Percentiles rank a stretch among this genome's conserved stretches.
phyloP scores from a whole-genome alignment of 2,329 filamentous ascomycete genomes.

The Didymella keratinophila region DNA sequence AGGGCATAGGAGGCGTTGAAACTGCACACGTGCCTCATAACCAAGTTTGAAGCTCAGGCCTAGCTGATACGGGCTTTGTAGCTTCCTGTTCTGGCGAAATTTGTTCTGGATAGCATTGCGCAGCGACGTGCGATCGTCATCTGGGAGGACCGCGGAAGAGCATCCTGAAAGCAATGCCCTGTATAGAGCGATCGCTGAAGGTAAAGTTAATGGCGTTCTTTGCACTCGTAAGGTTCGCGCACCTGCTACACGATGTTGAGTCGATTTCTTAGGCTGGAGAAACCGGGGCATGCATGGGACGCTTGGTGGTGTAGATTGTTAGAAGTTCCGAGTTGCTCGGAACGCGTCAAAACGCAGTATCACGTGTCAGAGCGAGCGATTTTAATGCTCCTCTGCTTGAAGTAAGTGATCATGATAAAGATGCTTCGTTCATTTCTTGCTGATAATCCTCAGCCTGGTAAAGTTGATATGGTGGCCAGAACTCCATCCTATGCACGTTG shows the following conservation, averaged over 20 bases:
- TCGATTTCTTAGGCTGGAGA: slow-evolving; percentile 55
- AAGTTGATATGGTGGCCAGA: slow-evolving; percentile 27
- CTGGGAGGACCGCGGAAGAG: slow-evolving; percentile 61
- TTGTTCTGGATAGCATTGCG: slow-evolving; percentile 66
- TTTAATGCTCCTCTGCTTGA: neutral
- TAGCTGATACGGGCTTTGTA: slow-evolving; percentile 67
- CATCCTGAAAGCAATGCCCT: slow-evolving; percentile 71
- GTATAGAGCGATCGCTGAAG: slow-evolving; percentile 72
- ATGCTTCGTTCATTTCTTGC: slow-evolving; percentile 25
- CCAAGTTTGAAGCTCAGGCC: slow-evolving; percentile 70
- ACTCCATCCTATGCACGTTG: slow-evolving; percentile 45
- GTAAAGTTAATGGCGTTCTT: slow-evolving; percentile 4
- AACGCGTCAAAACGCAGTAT: slow-evolving; percentile 27
- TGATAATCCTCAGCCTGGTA: slow-evolving; percentile 11
- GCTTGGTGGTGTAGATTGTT: slow-evolving; percentile 21
- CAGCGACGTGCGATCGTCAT: slow-evolving; percentile 61
- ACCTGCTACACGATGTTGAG: slow-evolving; percentile 63
- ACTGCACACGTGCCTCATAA: slow-evolving; percentile 63
- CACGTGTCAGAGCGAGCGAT: slow-evolving; percentile 21
- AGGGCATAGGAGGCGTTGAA: neutral
- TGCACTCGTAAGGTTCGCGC: slow-evolving; percentile 16
- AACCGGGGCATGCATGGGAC: slow-evolving; percentile 56
- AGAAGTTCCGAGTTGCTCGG: slow-evolving; percentile 13
- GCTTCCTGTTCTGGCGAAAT: slow-evolving; percentile 67
- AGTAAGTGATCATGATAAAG: slow-evolving; percentile 4